phyloP scores from a whole-genome alignment of 1,139 yeast species.

The Saccharomyces hybrid region DNA sequence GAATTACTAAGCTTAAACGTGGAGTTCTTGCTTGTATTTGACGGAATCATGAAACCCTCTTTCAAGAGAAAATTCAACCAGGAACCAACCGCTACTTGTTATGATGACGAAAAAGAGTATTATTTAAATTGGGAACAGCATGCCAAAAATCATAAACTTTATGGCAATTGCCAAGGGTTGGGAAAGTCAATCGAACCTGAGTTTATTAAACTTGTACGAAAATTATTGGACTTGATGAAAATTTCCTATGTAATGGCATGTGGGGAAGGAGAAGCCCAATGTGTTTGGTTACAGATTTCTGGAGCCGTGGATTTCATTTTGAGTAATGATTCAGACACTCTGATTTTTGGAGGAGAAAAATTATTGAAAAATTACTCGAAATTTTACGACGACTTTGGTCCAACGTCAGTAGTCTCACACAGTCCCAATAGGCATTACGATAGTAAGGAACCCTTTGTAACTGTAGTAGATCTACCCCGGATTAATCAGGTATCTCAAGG shows the following conservation, averaged over 20 bases:
- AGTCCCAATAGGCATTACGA: conserved; percentile 6
- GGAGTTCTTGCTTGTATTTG: conserved; percentile 61
- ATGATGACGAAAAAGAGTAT: background rate
- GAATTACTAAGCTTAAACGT: conserved; percentile 47
- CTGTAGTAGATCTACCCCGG: conserved; percentile 25
- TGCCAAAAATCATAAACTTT: conserved; percentile 5
- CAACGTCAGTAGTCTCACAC: conserved; percentile 17
- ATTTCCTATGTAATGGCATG: conserved; percentile 47
- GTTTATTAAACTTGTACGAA: conserved; percentile 24
- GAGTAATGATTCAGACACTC: conserved; percentile 65
- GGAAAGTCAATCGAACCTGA: conserved; percentile 7
- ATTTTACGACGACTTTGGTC: conserved; percentile 38
- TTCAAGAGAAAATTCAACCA: conserved; percentile 32
- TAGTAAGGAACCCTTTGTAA: conserved; percentile 28
- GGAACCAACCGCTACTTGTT: background rate
- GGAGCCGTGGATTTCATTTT: conserved; percentile 66
- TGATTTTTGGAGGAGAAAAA: conserved; percentile 62
- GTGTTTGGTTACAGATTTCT: conserved; percentile 52
- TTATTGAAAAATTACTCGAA: conserved; percentile 51
- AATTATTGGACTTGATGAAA: conserved; percentile 35
- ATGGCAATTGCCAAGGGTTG: conserved; percentile 14
- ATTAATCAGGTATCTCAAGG: conserved; percentile 20
- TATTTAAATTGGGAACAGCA: conserved; percentile 3
- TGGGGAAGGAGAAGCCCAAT: conserved; percentile 83
- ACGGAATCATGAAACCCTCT: conserved; percentile 55